These are phyloP conservation scores for Phaeosphaeriaceae sp. DNA, from an alignment of 2,329 filamentous ascomycete species.

Conservation along the genomic window DNA sequence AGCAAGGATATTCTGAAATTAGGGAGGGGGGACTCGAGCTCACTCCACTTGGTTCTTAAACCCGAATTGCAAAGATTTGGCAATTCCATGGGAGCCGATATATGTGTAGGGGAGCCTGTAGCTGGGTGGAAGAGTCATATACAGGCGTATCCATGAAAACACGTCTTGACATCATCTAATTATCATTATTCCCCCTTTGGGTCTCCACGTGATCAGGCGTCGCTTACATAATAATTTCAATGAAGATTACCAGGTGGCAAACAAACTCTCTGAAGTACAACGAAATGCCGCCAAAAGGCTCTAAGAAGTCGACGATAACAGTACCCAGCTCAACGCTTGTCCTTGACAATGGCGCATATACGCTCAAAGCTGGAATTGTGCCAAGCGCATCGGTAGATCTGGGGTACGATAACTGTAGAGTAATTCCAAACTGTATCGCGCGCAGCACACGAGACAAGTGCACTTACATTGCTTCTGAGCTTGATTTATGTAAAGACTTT, in stretches of 20 bases:
- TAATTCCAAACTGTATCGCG: constrained; percentile 88
- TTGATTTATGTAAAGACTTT: constrained; percentile 83
- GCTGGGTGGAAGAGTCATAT: neutral
- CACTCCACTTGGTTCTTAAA: neutral
- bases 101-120: neutral
- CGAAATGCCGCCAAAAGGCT: constrained; percentile 42
- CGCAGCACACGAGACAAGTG: constrained; percentile 77
- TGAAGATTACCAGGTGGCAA: neutral
- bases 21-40: neutral
- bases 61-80: neutral
- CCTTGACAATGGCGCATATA: constrained; percentile 91
- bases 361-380: constrained; percentile 85
- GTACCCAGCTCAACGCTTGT: constrained; percentile 68
- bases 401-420: constrained; percentile 59
- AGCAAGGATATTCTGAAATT: neutral
- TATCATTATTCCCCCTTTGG: too few species aligned
- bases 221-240: neutral
- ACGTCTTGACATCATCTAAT: too few species aligned
- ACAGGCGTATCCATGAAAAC: neutral
- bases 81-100: neutral
- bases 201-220: constrained; percentile 8
- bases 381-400: constrained; percentile 32
- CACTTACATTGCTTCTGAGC: constrained; percentile 78
- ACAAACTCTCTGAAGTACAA: neutral
- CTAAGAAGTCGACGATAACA: constrained; percentile 31